Evolutionary conservation across 1,284 basidiomycete species (phyloP).

Genomic region (Flammula alnicola): DNA sequence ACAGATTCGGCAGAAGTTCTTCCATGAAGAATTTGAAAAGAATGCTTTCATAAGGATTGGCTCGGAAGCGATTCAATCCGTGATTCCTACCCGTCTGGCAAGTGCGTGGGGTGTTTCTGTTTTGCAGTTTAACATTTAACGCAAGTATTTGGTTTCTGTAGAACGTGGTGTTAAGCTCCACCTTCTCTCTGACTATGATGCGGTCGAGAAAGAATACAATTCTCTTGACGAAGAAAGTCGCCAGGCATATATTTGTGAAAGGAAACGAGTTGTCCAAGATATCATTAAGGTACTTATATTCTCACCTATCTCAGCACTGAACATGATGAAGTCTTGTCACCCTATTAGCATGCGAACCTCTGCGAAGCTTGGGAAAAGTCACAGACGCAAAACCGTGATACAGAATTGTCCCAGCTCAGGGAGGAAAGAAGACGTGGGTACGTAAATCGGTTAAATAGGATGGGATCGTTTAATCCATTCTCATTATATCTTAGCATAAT

Average conservation of each 20-base stretch:
- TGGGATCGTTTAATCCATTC: neutral
- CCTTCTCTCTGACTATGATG: constrained; percentile 18
- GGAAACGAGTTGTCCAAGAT: constrained; percentile 16
- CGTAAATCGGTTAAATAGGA: constrained; percentile 17
- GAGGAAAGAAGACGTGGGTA: constrained; percentile 36
- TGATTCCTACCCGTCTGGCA: too few relatives aligned
- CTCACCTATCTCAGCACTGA: neutral
- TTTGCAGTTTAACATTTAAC: too few relatives aligned
- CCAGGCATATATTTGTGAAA: too few relatives aligned
- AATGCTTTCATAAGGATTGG: too few relatives aligned
- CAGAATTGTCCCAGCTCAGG: constrained; percentile 32
- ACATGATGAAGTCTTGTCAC: neutral
- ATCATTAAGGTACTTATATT: too few relatives aligned
- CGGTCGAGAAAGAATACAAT: constrained; percentile 21
- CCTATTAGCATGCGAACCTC: constrained; percentile 32
- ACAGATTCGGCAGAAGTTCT: neutral
- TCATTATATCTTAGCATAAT: constrained; percentile 32
- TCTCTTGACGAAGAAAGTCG: constrained; percentile 25
- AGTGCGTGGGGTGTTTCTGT: too few relatives aligned
- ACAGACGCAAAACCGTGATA: constrained; percentile 29
- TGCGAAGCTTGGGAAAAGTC: constrained; percentile 33
- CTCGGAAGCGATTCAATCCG: too few relatives aligned
- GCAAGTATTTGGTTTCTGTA: too few relatives aligned
- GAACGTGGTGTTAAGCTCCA: neutral
- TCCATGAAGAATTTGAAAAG: too few relatives aligned